Percentiles rank a stretch among this genome's conserved stretches.
Evolutionary conservation across 2,329 filamentous ascomycete genomes (phyloP).

Genomic region (Myriosclerotinia curreyana): DNA sequence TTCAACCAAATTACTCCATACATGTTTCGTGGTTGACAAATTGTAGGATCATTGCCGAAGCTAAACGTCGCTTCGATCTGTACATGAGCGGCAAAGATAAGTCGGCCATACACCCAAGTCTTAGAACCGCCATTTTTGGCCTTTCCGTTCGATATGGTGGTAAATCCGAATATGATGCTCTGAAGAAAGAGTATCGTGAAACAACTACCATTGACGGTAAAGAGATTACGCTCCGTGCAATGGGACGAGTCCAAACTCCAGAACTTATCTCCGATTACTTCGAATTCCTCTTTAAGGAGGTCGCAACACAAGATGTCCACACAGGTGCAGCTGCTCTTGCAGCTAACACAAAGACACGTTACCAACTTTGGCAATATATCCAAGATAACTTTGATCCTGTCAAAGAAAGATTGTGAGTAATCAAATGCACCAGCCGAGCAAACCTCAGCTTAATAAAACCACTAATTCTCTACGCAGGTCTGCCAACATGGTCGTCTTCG

Average conservation of each 20-base stretch:
- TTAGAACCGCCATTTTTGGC: slow-evolving; percentile 77
- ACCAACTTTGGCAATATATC: slow-evolving; percentile 79
- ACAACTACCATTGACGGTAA: slow-evolving; percentile 88
- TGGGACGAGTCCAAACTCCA: slow-evolving; percentile 66
- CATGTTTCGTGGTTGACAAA: slow-evolving; percentile 4
- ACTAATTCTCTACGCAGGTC: slow-evolving; percentile 39
- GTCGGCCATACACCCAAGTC: slow-evolving; percentile 72
- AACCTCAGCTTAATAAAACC: not conserved
- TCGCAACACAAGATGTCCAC: slow-evolving; percentile 85
- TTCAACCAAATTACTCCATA: not conserved
- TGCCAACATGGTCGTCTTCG: slow-evolving; percentile 80
- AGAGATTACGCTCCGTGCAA: slow-evolving; percentile 73
- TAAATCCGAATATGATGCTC: slow-evolving; percentile 64
- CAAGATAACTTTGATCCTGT: slow-evolving; percentile 78
- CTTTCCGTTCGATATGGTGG: slow-evolving; percentile 73
- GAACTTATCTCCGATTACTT: slow-evolving; percentile 66
- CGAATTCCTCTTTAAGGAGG: slow-evolving; percentile 77
- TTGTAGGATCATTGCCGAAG: slow-evolving; percentile 66
- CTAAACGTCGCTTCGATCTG: slow-evolving; percentile 73
- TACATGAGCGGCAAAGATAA: slow-evolving; percentile 65
- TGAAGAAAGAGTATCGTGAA: slow-evolving; percentile 81
- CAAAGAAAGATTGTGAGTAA: slow-evolving; percentile 56
- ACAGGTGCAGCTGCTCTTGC: slow-evolving; percentile 71
- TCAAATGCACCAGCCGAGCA: not conserved
- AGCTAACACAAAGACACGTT: slow-evolving; percentile 69